Percentiles rank a stretch among this genome's conserved stretches.
Conservation (phyloP, 2,329 filamentous ascomycete genomes). For the Metarhizium rileyi region DNA sequence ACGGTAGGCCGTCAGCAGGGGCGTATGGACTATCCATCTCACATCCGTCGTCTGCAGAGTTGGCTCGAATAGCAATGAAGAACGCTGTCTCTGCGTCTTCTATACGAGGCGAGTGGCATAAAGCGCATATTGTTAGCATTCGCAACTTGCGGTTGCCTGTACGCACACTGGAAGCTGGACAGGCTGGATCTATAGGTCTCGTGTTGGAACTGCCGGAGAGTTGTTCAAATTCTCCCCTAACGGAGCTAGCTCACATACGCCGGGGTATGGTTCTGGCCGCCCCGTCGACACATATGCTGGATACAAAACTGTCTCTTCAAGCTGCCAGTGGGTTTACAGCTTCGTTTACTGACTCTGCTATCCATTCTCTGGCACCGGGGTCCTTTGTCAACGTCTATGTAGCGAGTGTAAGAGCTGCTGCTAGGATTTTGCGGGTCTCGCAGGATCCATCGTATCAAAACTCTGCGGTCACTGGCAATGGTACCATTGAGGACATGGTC, state of each 20-base stretch:
- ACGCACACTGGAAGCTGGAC: conserved; percentile 61
- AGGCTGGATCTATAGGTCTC: conserved; percentile 84
- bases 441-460: conserved; percentile 15
- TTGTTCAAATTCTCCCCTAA: not conserved
- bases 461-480: conserved; percentile 18
- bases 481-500: conserved; percentile 47
- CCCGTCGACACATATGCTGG: conserved; percentile 47
- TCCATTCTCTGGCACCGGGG: conserved; percentile 54
- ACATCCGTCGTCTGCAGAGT: conserved; percentile 43
- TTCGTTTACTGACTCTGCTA: conserved; percentile 54
- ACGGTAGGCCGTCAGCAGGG: conserved; percentile 36
- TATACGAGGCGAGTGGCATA: conserved; percentile 63
- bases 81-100: conserved; percentile 41
- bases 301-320: conserved; percentile 48
- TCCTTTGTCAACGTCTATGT: conserved; percentile 74
- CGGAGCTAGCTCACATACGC: conserved; percentile 36
- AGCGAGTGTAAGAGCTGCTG: conserved; percentile 75
- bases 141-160: conserved; percentile 82
- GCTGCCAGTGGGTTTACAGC: conserved; percentile 62
- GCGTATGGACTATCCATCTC: conserved; percentile 41
- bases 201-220: conserved; percentile 37
- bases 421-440: conserved; percentile 56
- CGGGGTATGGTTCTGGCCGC: conserved; percentile 80
- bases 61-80: conserved; percentile 41
- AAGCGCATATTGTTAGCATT: conserved; percentile 72